Evolutionary conservation across 495 filamentous ascomycete species (phyloP).

Genomic region (Penicillium subrubescens): DNA sequence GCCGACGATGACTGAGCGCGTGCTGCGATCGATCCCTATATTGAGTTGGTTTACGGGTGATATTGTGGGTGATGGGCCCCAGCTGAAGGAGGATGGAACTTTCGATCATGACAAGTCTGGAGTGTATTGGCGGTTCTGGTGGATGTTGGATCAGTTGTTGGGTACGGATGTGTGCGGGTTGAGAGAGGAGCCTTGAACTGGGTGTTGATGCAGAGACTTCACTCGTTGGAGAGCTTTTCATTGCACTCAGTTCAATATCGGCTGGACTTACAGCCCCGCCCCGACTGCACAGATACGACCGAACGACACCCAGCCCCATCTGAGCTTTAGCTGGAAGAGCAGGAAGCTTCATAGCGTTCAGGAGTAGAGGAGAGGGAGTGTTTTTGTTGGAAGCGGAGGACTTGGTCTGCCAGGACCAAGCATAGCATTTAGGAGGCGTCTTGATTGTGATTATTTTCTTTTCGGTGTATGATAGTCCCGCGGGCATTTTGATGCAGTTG

Average conservation of each 20-base stretch:
- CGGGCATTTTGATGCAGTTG: constrained; percentile 16
- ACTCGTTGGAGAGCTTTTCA: no score
- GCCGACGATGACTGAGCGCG: constrained; percentile 59
- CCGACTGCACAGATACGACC: not conserved
- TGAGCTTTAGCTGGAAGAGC: not conserved
- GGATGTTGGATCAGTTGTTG: constrained; percentile 47
- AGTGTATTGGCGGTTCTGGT: constrained; percentile 71
- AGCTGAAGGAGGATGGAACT: constrained; percentile 73
- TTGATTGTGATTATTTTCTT: constrained; percentile 6
- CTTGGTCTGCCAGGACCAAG: not conserved
- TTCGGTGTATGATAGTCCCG: constrained; percentile 25
- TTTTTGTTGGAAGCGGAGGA: not conserved
- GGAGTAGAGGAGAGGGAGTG: no score
- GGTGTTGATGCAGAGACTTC: not conserved
- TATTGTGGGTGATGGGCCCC: constrained; percentile 77
- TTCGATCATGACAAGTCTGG: constrained; percentile 78
- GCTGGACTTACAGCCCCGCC: not conserved
- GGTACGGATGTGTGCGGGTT: constrained; percentile 55
- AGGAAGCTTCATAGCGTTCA: not conserved
- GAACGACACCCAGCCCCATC: not conserved
- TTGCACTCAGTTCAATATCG: not conserved
- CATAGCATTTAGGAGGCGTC: constrained; percentile 20
- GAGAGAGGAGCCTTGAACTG: constrained; percentile 46
- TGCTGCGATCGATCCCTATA: constrained; percentile 63
- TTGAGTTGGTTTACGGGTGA: constrained; percentile 73